Conservation (phyloP, 2,329 filamentous ascomycete genomes). For the Alternaria brassicae region DNA sequence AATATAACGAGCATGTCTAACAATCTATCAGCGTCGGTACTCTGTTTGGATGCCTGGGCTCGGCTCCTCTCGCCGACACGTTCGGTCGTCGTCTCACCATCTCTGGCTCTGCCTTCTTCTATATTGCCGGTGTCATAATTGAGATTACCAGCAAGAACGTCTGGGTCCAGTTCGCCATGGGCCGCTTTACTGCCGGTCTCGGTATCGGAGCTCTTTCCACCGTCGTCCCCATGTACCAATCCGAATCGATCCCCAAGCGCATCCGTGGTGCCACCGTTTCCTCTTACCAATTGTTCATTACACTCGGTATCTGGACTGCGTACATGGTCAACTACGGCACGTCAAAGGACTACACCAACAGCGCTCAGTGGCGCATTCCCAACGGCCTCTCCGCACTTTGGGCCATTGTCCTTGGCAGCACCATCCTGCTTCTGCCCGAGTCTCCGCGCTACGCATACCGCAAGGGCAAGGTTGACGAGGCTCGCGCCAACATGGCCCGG, state of each 20-base stretch:
- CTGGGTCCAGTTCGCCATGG: conserved; percentile 70
- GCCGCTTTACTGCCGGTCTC: conserved; percentile 69
- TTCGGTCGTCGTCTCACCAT: conserved; percentile 69
- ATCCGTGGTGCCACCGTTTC: conserved; percentile 69
- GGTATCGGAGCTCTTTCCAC: conserved; percentile 71
- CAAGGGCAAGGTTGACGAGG: conserved; percentile 59
- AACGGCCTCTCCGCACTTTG: conserved; percentile 66
- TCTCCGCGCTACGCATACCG: conserved; percentile 66
- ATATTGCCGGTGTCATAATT: conserved; percentile 69
- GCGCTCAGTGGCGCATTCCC: conserved; percentile 69
- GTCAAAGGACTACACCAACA: conserved; percentile 55
- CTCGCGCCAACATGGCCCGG: conserved; percentile 60
- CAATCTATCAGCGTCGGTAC: conserved; percentile 63
- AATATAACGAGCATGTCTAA: conserved; percentile 7
- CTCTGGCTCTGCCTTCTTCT: conserved; percentile 66
- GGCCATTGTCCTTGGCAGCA: conserved; percentile 61
- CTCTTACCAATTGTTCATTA: conserved; percentile 73
- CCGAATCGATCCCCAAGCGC: conserved; percentile 69
- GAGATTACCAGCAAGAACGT: conserved; percentile 65
- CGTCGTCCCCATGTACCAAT: conserved; percentile 67
- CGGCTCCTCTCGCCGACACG: conserved; percentile 65
- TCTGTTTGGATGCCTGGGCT: conserved; percentile 71
- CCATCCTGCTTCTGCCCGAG: conserved; percentile 64
- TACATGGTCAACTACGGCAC: conserved; percentile 67
- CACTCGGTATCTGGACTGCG: conserved; percentile 67